Base-by-base conservation (phyloP, 805 yeast genomes). In the Nakazawaea siamensis region DNA sequence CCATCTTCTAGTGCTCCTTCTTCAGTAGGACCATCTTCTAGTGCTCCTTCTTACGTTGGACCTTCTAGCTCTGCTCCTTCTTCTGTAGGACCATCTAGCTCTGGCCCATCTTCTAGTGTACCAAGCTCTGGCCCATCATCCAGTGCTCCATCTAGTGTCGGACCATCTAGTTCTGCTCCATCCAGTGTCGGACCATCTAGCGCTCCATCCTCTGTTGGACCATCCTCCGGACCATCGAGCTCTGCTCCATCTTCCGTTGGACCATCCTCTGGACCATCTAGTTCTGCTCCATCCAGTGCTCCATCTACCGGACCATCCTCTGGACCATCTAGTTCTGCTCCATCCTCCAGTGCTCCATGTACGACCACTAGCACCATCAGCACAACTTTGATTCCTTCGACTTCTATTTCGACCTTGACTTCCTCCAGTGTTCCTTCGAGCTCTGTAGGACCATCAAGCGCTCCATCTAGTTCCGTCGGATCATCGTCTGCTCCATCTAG, bases 161-260 rank as follows among this genome's bases (percentile, higher is more conserved):
- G 23, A 8, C 19, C 19, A 6, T 18, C 27, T 23, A 30, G 25
- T 13, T 30, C 27, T 5, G 4, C 9, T 26, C 15, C 29, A 18
- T 14, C 18, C 4, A 13, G 25, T 21, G 25, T 20, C 13, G 18
- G 18, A 16, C 26, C 33, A 31, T 31, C 33, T 11, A 31, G 33
- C 21, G 3, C 14, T 8, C 12, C 6, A 8, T 29, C 27, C 15
- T 12, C 15, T 13, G 15, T 24, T 13, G 29, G 29, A 27, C 29
- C 29, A 27, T 27, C 29, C 8, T 8, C 23, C 23, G 23, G 23
- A 8, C 23, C 23, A 8, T 20, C 23, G 7, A 20, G 23, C n/a
- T n/a, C n/a, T 20, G 23, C 23, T 20, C 23, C 23, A 20, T 20
- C 23, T 20, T 10, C 27, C 5, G 14, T 13, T 24, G 14, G n/a